phyloP scores from a whole-genome alignment of 768 basidiomycete genomes.

The Macrocybe gigantea region DNA sequence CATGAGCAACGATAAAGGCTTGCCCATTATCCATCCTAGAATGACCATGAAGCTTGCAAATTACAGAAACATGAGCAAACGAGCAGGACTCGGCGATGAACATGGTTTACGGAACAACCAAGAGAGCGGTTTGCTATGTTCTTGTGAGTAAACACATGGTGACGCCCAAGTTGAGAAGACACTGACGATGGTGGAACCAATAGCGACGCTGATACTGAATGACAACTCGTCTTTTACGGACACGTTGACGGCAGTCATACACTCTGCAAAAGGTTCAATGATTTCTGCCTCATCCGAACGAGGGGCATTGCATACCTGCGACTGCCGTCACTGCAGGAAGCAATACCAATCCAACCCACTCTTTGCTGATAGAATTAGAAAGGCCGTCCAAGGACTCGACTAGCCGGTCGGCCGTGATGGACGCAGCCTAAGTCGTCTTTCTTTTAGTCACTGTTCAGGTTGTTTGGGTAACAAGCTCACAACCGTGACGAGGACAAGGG shows the following conservation, averaged over 20 bases:
- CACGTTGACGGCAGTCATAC: constrained; percentile 85
- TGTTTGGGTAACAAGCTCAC: constrained; percentile 31
- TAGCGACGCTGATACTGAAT: constrained; percentile 84
- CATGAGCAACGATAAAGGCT: constrained; percentile 76
- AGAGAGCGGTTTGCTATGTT: constrained; percentile 74
- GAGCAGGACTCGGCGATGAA: not conserved
- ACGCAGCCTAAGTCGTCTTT: constrained; percentile 34
- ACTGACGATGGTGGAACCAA: constrained; percentile 76
- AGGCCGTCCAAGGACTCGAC: constrained; percentile 84
- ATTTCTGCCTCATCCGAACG: not conserved
- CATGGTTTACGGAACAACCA: constrained; percentile 70
- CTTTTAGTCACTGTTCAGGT: not conserved
- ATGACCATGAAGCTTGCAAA: constrained; percentile 56
- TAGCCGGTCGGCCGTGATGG: constrained; percentile 57
- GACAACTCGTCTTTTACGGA: constrained; percentile 88
- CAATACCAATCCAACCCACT: constrained; percentile 87
- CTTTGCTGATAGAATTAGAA: constrained; percentile 65
- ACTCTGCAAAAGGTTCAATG: constrained; percentile 43
- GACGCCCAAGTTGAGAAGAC: not conserved
- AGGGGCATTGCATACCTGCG: constrained; percentile 42
- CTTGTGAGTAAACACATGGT: not conserved
- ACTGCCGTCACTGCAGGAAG: constrained; percentile 81
- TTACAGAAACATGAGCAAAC: not conserved
- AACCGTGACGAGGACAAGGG: constrained; percentile 56
- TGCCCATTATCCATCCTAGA: constrained; percentile 78